phyloP scores from a whole-genome alignment of 139 green algal species.

The Picochlorum sp. region DNA sequence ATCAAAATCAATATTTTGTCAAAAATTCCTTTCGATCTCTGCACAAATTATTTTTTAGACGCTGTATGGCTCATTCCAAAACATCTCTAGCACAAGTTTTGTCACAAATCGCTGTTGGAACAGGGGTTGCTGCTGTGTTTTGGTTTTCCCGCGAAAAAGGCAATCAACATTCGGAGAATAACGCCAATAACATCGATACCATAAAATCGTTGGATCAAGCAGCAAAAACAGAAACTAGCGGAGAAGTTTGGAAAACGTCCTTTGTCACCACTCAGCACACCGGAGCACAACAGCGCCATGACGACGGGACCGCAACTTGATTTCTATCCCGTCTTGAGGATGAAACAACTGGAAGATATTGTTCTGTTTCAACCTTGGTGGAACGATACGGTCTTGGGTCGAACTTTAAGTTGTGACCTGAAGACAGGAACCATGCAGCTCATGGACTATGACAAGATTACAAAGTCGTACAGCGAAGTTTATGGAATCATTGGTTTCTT shows the following conservation, averaged over 20 bases:
- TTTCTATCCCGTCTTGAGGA: conserved; percentile 12
- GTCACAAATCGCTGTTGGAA: conserved; percentile 12
- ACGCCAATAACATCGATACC: background rate
- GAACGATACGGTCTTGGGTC: conserved; percentile 1
- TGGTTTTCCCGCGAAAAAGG: background rate
- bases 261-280: too few species aligned
- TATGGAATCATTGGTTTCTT: conserved; percentile 35
- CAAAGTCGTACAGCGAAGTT: conserved; percentile 9
- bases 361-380: conserved; percentile 27
- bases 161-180: background rate
- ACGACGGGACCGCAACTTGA: conserved; percentile 3
- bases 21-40: too few species aligned
- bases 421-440: conserved; percentile 22
- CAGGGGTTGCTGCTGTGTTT: background rate
- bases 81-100: conserved; percentile 18
- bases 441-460: conserved; percentile 17
- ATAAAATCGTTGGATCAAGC: conserved; percentile 2
- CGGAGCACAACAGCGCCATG: background rate
- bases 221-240: conserved; percentile 6
- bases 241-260: conserved; percentile 14
- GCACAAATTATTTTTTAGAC: too few species aligned
- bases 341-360: conserved; percentile 29
- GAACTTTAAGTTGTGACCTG: conserved; percentile 29
- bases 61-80: conserved; percentile 23
- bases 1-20: too few species aligned